Evolutionary conservation across 306 rosid genomes (phyloP).

Genomic region (Biancaea sappan): DNA sequence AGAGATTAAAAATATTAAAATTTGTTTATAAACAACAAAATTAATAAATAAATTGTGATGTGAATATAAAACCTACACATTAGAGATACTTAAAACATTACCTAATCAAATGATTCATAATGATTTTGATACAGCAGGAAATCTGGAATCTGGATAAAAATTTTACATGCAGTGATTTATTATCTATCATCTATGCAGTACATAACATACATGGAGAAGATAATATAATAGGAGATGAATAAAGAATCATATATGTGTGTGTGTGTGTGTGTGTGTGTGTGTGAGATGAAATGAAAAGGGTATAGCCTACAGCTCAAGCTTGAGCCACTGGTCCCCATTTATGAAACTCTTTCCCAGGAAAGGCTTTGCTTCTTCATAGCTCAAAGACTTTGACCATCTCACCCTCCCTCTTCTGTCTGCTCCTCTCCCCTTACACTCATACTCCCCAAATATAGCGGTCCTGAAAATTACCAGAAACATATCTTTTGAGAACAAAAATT

Average conservation of each 20-base stretch:
- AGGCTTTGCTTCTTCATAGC: slow-evolving; percentile 42
- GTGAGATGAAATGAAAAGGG: not conserved
- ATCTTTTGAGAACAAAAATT: too few relatives aligned
- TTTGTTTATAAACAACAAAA: too few relatives aligned
- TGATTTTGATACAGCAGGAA: not conserved
- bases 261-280: too few relatives aligned
- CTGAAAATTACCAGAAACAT: slow-evolving; percentile 28
- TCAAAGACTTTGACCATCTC: slow-evolving; percentile 54
- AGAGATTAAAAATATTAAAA: too few relatives aligned
- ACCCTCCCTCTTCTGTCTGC: slow-evolving; percentile 49
- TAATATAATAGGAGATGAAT: not conserved
- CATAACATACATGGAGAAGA: not conserved
- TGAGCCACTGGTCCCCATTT: slow-evolving; percentile 62
- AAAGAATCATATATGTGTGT: not conserved
- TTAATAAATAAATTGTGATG: too few relatives aligned
- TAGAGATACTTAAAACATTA: too few relatives aligned
- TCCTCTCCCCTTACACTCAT: slow-evolving; percentile 56
- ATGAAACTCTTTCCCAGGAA: slow-evolving; percentile 49
- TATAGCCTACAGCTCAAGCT: slow-evolving; percentile 31
- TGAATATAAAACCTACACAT: too few relatives aligned
- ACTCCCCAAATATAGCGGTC: slow-evolving; percentile 58
- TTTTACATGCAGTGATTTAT: not conserved
- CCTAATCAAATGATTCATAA: not conserved
- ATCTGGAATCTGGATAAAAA: not conserved
- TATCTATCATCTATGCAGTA: too few relatives aligned